These are phyloP conservation scores for Cyclotella choctawhatcheeana DNA, from an alignment of 108 stramenopile genomes.

Conservation along the genomic window DNA sequence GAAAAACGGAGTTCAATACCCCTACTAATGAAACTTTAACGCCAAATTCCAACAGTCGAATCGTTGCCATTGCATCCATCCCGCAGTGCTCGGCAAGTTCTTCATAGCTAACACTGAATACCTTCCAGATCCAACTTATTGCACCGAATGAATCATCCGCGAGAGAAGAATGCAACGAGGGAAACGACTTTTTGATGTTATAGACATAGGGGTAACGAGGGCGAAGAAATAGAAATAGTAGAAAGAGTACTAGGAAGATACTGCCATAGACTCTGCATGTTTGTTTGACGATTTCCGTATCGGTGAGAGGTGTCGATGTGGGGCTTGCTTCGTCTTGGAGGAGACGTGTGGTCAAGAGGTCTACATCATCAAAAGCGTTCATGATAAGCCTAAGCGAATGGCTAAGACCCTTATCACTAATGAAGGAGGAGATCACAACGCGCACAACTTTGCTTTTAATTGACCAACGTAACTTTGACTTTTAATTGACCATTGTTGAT, in stretches of 20 bases:
- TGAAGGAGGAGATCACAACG: no score
- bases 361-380: not conserved
- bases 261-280: conserved; percentile 60
- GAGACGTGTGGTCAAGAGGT: not conserved
- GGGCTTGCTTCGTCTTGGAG: not conserved
- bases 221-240: conserved; percentile 61
- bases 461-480: no score
- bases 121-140: conserved; percentile 68
- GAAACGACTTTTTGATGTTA: conserved; percentile 60
- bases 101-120: conserved; percentile 54
- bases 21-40: conserved; percentile 55
- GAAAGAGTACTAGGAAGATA: conserved; percentile 49
- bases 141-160: conserved; percentile 56
- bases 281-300: conserved; percentile 39
- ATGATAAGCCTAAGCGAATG: no score
- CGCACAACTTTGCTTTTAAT: no score
- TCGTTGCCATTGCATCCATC: conserved; percentile 64
- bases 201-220: conserved; percentile 46
- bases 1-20: conserved; percentile 52
- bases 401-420: no score
- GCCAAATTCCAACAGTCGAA: conserved; percentile 52
- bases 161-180: conserved; percentile 40
- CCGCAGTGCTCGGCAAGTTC: conserved; percentile 58
- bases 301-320: conserved; percentile 3
- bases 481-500: no score